Base-by-base conservation (phyloP, 139 green algal species). In the Marvania coccoides region DNA sequence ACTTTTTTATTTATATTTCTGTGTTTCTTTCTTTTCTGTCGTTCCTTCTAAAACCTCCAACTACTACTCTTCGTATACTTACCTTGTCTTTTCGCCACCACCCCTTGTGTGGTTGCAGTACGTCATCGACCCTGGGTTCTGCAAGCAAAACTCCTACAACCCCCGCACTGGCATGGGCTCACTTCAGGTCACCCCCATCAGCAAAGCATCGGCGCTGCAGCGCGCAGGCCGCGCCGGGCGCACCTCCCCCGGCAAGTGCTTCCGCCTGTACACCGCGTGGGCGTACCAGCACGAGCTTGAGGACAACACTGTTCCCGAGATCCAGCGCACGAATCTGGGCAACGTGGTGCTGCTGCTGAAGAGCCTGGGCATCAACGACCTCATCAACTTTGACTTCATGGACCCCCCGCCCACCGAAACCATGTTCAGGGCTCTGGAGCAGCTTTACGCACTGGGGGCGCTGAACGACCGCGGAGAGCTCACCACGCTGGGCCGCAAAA, bases 311-410 rank as follows among this genome's bases (percentile, higher is more conserved):
- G 83, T 97, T 45, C 93, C 93, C 30, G 93, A 98, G 82, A 96
- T 47, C 19, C 92, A 98, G 79, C 79, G 94, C 45, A 96, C 91
- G 38, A 98, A 98, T 73, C 81, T 99, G 14, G 90, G 81, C 61
- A 98, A 95, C 58, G 93, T 98, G 47, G 93, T 97, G 72, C 84
- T 99, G 46, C 87, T 97, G 87, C 83, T 99, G 42, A 99, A 96
- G 77, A 80, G 77, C 33, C 87, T 99, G 78, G 94, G 94, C 69
- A 98, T 99, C 86, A 96, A 98, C 73, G 91, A 98, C 79, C 80
- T 98, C 38, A 77, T 98, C 58, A 78, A 84, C 71, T 99, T 99
- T 73, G 94, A 98, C 81, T 99, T 99, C 85, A 98, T 99, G 94
- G 94, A 98, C 79, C 91, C 94, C 1, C 91, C 91, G 1, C 90